Base-by-base conservation (phyloP, 78 protist species). In the Dictyostelium capitatum region DNA sequence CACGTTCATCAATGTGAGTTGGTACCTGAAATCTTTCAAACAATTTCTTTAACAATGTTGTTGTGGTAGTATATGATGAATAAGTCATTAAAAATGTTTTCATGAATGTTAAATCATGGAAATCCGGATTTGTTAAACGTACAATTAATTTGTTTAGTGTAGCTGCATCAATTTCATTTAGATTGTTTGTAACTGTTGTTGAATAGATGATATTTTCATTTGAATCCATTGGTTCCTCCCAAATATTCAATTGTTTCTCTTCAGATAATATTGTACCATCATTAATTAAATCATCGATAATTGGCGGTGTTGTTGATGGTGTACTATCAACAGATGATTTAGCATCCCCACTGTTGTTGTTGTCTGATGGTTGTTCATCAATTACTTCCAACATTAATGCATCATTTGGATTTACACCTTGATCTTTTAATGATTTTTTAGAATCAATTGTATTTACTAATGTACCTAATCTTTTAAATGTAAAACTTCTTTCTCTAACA, bases 1-100 rank as follows among this genome's bases (percentile, higher is more conserved):
- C 89, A 23, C 73, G 59, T 43, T 91, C 95, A 41, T 82, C 84
- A 15, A 91, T 82, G 4, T 50, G 57, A 23, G 7, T 28, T 14
- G 95, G 95, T 57, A 91, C 90, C n/a, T 74, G 75, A 81, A 83
- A 91, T 47, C 95, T 28, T 79, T 91, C 95, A 57, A 91, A 82
- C 2, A 91, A 62, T 67, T 91, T 91, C 30, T 75, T 43, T n/a
- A 91, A n/a, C 12, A 91, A 23, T 1, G 69, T 74, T 6, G 43
- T 5, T 4, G 95, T 32, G 32, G 90, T 70, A 19, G 95, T 91
- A 46, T 83, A 91, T 4, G 95, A 91, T 7, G 75, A 53, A 59
- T 83, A 91, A 25, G 95, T 91, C 95, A 91, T 91, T 48, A 91
- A 56, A n/a, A 83, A 51, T 15, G 95, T 69, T 57, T 91, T 91